Evolutionary conservation across 2,329 filamentous ascomycete species (phyloP).

Genomic region (Alternaria panax): DNA sequence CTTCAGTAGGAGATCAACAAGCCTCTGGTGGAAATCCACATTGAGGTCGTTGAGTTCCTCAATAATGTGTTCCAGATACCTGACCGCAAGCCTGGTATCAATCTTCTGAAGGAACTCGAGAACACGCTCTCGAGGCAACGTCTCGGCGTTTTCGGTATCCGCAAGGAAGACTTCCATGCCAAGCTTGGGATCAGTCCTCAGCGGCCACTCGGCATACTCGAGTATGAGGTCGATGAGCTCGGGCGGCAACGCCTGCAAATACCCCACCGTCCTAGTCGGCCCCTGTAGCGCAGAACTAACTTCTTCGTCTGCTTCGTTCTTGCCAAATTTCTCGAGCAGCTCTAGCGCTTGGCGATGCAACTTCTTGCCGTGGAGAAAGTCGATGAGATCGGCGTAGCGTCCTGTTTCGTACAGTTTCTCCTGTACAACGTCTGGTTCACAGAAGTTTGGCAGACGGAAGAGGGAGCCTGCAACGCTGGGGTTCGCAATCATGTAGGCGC

Average conservation of each 20-base stretch:
- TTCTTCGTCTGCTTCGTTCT: slow-evolving; percentile 56
- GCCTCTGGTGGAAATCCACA: slow-evolving; percentile 83
- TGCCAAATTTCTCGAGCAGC: slow-evolving; percentile 81
- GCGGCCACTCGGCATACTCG: slow-evolving; percentile 88
- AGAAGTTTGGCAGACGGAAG: slow-evolving; percentile 96
- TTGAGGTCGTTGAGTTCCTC: slow-evolving; percentile 83
- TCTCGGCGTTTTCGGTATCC: slow-evolving; percentile 94
- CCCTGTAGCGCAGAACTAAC: slow-evolving; percentile 71
- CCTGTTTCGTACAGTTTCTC: slow-evolving; percentile 88
- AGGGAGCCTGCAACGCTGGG: slow-evolving; percentile 85
- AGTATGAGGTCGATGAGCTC: slow-evolving; percentile 90
- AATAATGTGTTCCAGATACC: slow-evolving; percentile 91
- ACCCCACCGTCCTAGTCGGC: slow-evolving; percentile 82
- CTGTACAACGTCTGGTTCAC: slow-evolving; percentile 93
- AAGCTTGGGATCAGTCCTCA: slow-evolving; percentile 73
- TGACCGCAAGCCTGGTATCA: slow-evolving; percentile 74
- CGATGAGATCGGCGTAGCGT: slow-evolving; percentile 92
- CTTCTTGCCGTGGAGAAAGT: slow-evolving; percentile 95
- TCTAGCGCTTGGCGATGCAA: slow-evolving; percentile 87
- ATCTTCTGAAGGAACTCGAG: slow-evolving; percentile 75
- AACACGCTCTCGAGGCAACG: slow-evolving; percentile 78
- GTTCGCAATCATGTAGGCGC: slow-evolving; percentile 91
- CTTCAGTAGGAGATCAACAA: slow-evolving; percentile 76
- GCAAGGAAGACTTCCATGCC: slow-evolving; percentile 94
- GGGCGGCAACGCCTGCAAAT: slow-evolving; percentile 86